Conservation (phyloP, 2,329 filamentous ascomycete species). For the Rhynchosporium agropyri region DNA sequence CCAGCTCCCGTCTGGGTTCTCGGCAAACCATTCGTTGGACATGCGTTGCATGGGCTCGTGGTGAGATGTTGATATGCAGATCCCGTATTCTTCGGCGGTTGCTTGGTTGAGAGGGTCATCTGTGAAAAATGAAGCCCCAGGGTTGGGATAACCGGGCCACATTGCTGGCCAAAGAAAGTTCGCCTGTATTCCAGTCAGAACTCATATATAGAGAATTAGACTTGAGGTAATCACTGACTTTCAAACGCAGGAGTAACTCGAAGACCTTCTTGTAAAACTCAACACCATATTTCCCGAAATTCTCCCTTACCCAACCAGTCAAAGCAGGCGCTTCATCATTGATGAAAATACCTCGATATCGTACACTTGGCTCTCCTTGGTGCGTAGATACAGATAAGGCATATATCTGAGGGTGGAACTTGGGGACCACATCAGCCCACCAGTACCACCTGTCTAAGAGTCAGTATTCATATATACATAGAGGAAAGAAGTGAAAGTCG, state of each 20-base stretch:
- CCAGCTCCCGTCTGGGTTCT: constrained; percentile 59
- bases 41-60: constrained; percentile 69
- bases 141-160: constrained; percentile 59
- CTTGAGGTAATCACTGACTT: constrained; percentile 32
- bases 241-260: constrained; percentile 67
- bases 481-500: too few relatives aligned
- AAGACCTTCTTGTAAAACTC: constrained; percentile 69
- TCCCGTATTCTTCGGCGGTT: constrained; percentile 68
- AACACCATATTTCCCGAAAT: constrained; percentile 50
- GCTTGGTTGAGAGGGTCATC: constrained; percentile 68
- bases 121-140: constrained; percentile 64
- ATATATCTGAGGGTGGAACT: constrained; percentile 50
- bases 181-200: constrained; percentile 51
- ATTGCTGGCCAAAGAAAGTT: constrained; percentile 75
- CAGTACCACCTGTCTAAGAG: constrained; percentile 54
- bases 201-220: not conserved
- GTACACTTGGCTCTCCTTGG: constrained; percentile 54
- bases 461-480: constrained; percentile 44
- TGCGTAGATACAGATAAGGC: constrained; percentile 48
- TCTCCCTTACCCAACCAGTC: constrained; percentile 59
- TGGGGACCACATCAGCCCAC: constrained; percentile 55
- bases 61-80: constrained; percentile 71
- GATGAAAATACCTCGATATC: constrained; percentile 60
- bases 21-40: constrained; percentile 54
- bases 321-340: constrained; percentile 60